Evolutionary conservation across 441 rosid species (phyloP), one percentile per base, ranked within the genome.

Genomic region (Gossypium armourianum): DNA sequence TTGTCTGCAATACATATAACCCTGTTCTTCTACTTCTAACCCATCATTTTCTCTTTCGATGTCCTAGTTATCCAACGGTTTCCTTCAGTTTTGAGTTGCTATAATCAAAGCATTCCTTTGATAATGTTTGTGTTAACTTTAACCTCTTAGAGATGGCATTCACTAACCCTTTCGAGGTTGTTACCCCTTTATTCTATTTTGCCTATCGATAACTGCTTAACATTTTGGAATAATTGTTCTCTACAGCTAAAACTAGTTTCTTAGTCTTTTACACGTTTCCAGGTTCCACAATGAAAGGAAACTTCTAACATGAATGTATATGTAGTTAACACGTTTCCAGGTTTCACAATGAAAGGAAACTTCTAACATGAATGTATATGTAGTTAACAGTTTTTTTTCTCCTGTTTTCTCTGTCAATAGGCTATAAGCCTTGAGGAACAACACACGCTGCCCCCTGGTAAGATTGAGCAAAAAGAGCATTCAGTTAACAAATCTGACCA

Each of bases 401-500:
- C 45, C 62, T 15, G 3, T 53, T 24, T 49, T 54, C 56, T 62
- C n/a, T 10, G 19, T 55, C 57, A 58, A 21, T 63, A 75, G 79
- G 73, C 36, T 29, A 56, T 58, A 59, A 28, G 70, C 54, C 58
- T 65, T 17, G 71, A 80, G 53, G 58, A 58, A 45, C 76, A 73
- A 52, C 66, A 85, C 21, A 67, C 67, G 55, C 63, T 56, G 50
- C 68, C 71, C 40, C 69, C 81, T 13, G 71, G 43, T 59, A 69
- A 70, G 28, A 49, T 15, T 50, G 63, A 63, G 54, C 71, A 55
- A 68, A 76, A 77, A 63, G 80, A 76, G 60, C 72, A 50, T 17
- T 16, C 45, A 50, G 77, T 68, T 58, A 29, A 72, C 53, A 76
- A 61, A 71, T 12, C 54, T 40, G 80, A 78, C 65, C 80, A 75